phyloP scores from a whole-genome alignment of 345 rosid genomes.

The Moricandia arvensis region DNA sequence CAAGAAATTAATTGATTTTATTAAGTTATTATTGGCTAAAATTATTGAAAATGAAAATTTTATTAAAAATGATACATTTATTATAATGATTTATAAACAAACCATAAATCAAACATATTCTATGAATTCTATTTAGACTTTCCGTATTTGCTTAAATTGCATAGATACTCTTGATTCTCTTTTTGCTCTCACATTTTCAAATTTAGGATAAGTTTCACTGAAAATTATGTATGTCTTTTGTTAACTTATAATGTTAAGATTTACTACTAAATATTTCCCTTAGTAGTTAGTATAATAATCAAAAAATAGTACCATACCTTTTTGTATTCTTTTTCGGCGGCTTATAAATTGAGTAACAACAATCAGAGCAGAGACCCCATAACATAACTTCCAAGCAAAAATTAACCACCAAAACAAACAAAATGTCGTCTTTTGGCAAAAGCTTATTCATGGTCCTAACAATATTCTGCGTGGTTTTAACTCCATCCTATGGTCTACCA shows the following conservation, averaged over 20 bases:
- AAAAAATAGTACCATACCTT: neutral
- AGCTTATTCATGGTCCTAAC: conserved; percentile 3
- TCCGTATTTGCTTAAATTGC: neutral
- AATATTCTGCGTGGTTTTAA: neutral
- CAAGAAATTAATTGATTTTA: too few relatives aligned
- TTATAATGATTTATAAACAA: neutral
- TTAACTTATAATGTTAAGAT: neutral
- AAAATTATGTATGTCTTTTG: neutral
- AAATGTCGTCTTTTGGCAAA: neutral
- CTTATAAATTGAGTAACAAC: conserved; percentile 18
- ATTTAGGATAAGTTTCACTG: neutral
- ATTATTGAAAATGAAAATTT: too few relatives aligned
- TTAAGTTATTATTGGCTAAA: too few relatives aligned
- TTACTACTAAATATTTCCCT: neutral
- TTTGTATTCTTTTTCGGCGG: neutral
- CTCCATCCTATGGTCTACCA: conserved; percentile 18
- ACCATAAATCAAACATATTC: neutral
- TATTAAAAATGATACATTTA: too few relatives aligned
- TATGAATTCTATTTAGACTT: neutral
- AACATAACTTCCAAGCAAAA: conserved; percentile 6
- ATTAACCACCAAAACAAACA: neutral
- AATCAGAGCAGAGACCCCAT: neutral
- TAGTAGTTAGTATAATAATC: neutral
- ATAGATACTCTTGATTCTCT: neutral
- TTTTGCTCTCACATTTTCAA: neutral